Base-by-base conservation (phyloP, 1,284 basidiomycete species). In the Puccinia polysora region DNA sequence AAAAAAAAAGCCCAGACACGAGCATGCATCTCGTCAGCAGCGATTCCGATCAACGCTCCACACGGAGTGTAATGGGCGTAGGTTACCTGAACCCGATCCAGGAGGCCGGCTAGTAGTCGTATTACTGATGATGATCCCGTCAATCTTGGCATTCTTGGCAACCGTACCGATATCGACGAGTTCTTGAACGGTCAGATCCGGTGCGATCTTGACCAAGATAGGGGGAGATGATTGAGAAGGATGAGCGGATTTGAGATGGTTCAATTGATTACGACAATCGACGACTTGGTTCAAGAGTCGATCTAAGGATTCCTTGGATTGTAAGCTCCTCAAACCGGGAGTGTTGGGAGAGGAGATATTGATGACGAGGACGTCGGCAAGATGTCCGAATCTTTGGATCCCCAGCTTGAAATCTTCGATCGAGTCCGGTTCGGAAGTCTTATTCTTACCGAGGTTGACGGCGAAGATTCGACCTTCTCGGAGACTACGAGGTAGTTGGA, bases 301-400 rank as follows among this genome's bases (percentile, higher is more conserved):
- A 77, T 88, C 84, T 6, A 97, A 82, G 34, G 88, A 81, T 32
- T 88, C 85, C 18, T 87, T 84, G 70, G 88, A 88, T 81, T 98
- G 95, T 59, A 98, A 82, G 2, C 88, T 88, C 83, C 96, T 85
- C 71, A 99, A 82, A 15, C 95, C 95, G 40, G 96, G 95, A 0
- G 94, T 99, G 80, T 98, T 99, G 8, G 96, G 96, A 75, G 90
- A 94, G 5, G 92, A 96, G 10, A 98, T 90, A 77, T 98, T 97
- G 77, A 98, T 86, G 25, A 99, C 92, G 36, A 99, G 82, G 14
- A 95, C 90, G 80, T 98, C 95, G 12, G 92, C 89, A 77, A 90
- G 89, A 0, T 89, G 87, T 0, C 92, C 94, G 75, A 98, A 90
- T 5, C 85, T 83, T 40, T 85, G 83, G 23, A 98, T 88, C 14